Base-by-base conservation (phyloP, 139 green algal species). In the Trebouxia sp. region DNA sequence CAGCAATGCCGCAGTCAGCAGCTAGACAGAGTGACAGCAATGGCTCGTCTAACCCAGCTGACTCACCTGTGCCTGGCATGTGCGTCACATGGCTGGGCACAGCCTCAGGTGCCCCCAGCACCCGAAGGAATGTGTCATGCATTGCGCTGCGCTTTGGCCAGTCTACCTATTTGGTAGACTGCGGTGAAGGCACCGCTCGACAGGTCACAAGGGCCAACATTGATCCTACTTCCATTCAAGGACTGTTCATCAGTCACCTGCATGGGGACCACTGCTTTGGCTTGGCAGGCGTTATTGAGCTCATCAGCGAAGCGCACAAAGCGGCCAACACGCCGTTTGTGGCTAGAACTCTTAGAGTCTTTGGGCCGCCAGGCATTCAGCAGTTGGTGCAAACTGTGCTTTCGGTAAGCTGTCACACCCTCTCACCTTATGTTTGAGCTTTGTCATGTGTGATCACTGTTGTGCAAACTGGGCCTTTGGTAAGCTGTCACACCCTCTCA, bases 181-280 rank as follows among this genome's bases (percentile, higher is more conserved):
- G 86, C 80, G 96, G 96, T 2, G 96, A 98, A 86, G 95, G 92
- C 67, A 94, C 87, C n/a, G 85, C 90, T 85, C 84, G 84, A 41
- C 94, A 97, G 90, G 30, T 93, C 14, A 42, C 81, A 24, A 47
- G 72, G 37, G 76, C 87, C 20, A 80, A 86, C 28, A 20, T 94
- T n/a, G 76, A 90, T 50, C 79, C 86, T 20, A 75, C 78, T 11
- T 37, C 48, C 39, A 81, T 94, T 20, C 35, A 39, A 32, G 89
- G 82, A 17, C 89, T 98, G 50, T 95, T 96, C 76, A 91, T 99
- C 75, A 98, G 95, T 6, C 96, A 99, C 91, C 77, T 98, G 56
- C 96, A 99, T 84, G 96, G 96, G 24, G 96, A 99, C 88, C 96
- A 99, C 87, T 95, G 92, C 88, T 99, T 98, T 79, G 96, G 96